Evolutionary conservation across 2,329 filamentous ascomycete species (phyloP), one percentile per base, ranked within the genome.

Genomic region (Colletotrichum graminicola): DNA sequence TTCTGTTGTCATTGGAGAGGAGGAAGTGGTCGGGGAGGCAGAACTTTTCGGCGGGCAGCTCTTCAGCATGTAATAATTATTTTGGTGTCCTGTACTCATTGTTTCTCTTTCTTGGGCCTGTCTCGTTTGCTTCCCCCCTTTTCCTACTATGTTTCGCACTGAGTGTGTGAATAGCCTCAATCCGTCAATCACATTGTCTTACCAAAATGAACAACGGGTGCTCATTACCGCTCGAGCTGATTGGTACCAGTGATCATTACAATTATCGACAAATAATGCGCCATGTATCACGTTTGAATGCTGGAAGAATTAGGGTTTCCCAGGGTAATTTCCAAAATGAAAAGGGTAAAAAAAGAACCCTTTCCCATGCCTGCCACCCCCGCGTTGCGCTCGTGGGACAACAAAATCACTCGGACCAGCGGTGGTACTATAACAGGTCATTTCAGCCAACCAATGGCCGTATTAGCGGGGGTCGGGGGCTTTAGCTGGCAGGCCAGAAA

Each of bases 41-140:
- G 74, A 77, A 76, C 76, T 79, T 75, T 75, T 74, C 74, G 74
- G 71, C 68, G 73, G 73, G 75, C 74, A 75, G 77, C 79, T 81
- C 78, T 81, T 83, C 78, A 82, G 80, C 80, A 84, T 86, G 83
- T 86, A 86, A 84, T 86, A 85, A 81, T 82, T 80, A 80, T 82
- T 77, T 79, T 79, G 79, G 79, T 79, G 79, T 79, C 78, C 77
- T 79, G 79, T 80, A 81, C 75, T 78, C 77, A 79, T 76, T 73
- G 73, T 73, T 73, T 73, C 73, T 57, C 75, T 73, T 76, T 75
- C 73, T 75, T 75, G 73, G 71, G 72, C 75, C 57, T 74, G 74
- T 61, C 67, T 70, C 32, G 29, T 66, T 51, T 64, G 60, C 62
- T 74, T 74, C 74, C 69, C 66, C 66, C 43, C 67, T 74, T 75